Base-by-base conservation (phyloP, 2,329 filamentous ascomycete genomes). In the Alternaria ventricosa region DNA sequence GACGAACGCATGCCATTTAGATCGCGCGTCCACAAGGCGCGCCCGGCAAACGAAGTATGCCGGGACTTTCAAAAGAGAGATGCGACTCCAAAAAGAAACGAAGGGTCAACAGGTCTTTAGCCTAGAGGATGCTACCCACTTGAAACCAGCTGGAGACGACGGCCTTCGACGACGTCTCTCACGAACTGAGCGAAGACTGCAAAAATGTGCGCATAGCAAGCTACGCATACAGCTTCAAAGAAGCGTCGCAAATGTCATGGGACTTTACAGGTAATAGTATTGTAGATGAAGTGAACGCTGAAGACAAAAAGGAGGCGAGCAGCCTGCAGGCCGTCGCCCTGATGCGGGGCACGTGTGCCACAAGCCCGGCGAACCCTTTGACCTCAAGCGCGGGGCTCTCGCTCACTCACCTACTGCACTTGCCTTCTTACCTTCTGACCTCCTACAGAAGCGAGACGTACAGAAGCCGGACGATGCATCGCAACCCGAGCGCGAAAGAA, bases 291-390 rank as follows among this genome's bases (percentile, higher is more conserved):
- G n/a, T 36, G 28, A 23, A 12, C 20, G 43, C 7, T 27, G 45
- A 3, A n/a, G 23, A 49, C 55, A n/a, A 18, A 61, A 50, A 56
- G 59, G 54, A 57, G 45, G 44, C 43, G 20, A 8, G 30, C 20
- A 53, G 49, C 13, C 49, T 53, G 30, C 27, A 53, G 25, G 30
- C 27, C 33, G 25, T 7, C 28, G 44, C 45, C 23, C 51, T 28
- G 27, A 49, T 47, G 51, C 57, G 45, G 56, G 61, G 61, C 61
- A 60, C 61, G 55, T 58, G 61, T 63, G 55, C 44, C 46, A 55
- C 59, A 57, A 49, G 22, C 30, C 11, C 8, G 33, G 33, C 13
- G 0, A 15, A 27, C n/a, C 28, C 30, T 22, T 25, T 15, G 49
- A 25, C 8, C 50, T 57, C 45, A 33, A 33, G 49, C 47, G 46